Conservation (phyloP, 257 asterid genomes). For the Solanum arcanum region DNA sequence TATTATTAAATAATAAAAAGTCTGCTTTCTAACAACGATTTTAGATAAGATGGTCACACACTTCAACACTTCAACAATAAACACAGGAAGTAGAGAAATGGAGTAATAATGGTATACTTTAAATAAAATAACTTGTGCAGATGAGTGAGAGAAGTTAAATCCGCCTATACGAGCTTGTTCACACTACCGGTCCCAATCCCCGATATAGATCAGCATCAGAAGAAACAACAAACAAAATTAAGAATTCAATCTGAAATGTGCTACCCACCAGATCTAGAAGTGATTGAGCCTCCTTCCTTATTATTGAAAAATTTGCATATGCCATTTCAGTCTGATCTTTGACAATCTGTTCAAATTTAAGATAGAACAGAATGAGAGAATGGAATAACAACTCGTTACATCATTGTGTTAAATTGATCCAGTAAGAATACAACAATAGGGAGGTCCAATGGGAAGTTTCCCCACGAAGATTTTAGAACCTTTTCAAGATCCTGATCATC, state of each 20-base stretch:
- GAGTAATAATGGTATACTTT: not conserved
- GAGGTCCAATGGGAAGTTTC: not conserved
- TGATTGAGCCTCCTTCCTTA: constrained; percentile 74
- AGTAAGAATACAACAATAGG: not conserved
- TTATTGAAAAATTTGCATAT: constrained; percentile 56
- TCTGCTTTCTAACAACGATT: not conserved
- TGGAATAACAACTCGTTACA: not conserved
- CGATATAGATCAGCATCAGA: not conserved
- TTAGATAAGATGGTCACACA: not conserved
- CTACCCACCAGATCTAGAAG: constrained; percentile 72
- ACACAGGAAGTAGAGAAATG: not conserved
- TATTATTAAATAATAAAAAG: no score
- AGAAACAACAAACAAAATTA: not conserved
- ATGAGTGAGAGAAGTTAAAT: not conserved
- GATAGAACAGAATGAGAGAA: not conserved
- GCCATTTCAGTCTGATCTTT: constrained; percentile 86
- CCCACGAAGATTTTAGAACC: constrained; percentile 33
- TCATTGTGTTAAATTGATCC: not conserved
- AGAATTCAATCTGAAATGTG: not conserved
- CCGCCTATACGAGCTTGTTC: not conserved
- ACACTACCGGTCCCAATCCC: not conserved
- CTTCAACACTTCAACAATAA: not conserved
- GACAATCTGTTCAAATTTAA: constrained; percentile 43
- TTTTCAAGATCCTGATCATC: constrained; percentile 70
- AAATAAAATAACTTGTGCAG: not conserved